Evolutionary conservation across 306 rosid species (phyloP), one percentile per base, ranked within the genome.

Genomic region (Cucumis melo): DNA sequence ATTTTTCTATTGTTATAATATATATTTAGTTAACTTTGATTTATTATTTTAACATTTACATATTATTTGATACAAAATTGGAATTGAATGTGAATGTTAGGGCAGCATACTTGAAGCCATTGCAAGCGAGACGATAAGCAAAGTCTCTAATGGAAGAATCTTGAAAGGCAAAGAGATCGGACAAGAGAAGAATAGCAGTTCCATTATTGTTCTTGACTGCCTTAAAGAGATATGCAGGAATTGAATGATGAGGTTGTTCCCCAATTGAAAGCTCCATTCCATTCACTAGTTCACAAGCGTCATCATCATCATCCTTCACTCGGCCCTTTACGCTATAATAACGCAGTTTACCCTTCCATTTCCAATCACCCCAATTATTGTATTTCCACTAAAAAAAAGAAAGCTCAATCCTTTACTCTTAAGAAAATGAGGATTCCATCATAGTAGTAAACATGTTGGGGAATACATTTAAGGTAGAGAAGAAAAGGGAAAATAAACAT

Each of bases 171-270:
- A 78, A 88, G 74, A 87, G 70, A 75, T 89, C 93, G 11, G 96
- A 90, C 74, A 92, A 85, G 70, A 92, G 94, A 81, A 90, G 84
- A 59, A 90, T 85, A 73, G 90, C 98, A 19, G 78, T 85, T 81
- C 86, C 90, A 61, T 92, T 92, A 63, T 92, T 92, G 56, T 92
- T 92, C 80, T 92, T 90, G 0, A 92, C 91, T 78, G 96, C 91
- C 81, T 67, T 87, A 85, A 90, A 89, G 81, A 90, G 93, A 82
- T 87, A 78, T 66, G 94, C 98, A 24, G 72, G 29, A 77, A 88
- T 79, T 55, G 55, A 70, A 51, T 87, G 42, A 16, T 65, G n/a
- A 27, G 19, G 92, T 53, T 42, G 85, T 48, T 87, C 96, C 32
- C 87, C 92, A 58, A 92, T 81, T 5, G 91, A 88, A 66, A 92